Evolutionary conservation across 1,284 basidiomycete species (phyloP).

Genomic region (Ceratobasidium sp.): DNA sequence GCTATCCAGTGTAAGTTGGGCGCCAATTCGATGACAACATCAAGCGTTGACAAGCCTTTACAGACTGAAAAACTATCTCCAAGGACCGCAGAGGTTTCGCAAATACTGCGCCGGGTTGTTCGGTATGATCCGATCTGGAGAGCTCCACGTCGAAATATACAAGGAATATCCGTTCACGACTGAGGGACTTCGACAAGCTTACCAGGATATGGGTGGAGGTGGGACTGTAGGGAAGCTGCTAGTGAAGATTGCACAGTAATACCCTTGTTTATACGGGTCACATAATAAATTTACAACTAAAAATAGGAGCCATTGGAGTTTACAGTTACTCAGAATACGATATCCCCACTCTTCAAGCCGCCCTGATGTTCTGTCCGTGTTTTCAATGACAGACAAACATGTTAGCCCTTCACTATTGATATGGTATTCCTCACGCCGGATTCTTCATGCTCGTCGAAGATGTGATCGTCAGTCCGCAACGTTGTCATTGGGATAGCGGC

Average conservation of each 20-base stretch:
- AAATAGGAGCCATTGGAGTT: too few species aligned
- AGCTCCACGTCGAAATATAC: slow-evolving; percentile 80
- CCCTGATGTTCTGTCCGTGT: too few species aligned
- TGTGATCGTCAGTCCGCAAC: too few species aligned
- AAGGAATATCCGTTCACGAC: slow-evolving; percentile 87
- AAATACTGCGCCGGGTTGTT: slow-evolving; percentile 79
- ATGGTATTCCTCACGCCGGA: too few species aligned
- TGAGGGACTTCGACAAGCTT: slow-evolving; percentile 83
- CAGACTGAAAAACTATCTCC: slow-evolving; percentile 68
- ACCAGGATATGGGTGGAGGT: slow-evolving; percentile 82
- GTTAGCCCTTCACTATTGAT: too few species aligned
- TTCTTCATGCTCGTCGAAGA: too few species aligned
- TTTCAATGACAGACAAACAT: too few species aligned
- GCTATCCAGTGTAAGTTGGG: slow-evolving; percentile 76
- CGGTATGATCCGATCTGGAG: slow-evolving; percentile 71
- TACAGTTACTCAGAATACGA: too few species aligned
- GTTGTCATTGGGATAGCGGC: too few species aligned
- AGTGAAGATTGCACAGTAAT: slow-evolving; percentile 67
- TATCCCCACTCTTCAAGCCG: too few species aligned
- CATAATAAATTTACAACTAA: too few species aligned
- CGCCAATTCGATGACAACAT: neutral
- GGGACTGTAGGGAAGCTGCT: slow-evolving; percentile 88
- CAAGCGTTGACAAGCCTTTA: neutral
- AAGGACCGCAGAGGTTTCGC: slow-evolving; percentile 78
- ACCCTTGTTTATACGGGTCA: too few species aligned